Conservation (phyloP, 192 early-diverging fungal genomes). For the Podila clonocystis region DNA sequence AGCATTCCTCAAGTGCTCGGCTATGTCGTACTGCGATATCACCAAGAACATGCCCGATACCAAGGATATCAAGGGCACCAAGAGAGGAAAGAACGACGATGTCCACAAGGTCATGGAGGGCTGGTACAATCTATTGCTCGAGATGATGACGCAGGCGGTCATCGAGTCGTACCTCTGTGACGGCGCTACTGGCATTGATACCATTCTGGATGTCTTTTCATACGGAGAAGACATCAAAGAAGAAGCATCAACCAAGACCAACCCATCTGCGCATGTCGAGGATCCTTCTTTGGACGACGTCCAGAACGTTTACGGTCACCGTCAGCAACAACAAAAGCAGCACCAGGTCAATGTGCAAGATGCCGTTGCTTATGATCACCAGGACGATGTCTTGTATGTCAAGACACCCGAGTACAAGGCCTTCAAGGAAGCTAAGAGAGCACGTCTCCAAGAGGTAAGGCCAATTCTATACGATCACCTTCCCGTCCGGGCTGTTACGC, state of each 20-base stretch:
- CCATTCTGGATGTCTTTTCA: constrained; percentile 60
- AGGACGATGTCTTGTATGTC: constrained; percentile 52
- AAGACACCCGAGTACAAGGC: constrained; percentile 58
- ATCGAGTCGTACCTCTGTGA: constrained; percentile 65
- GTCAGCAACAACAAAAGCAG: constrained; percentile 13
- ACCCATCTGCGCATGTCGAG: background rate
- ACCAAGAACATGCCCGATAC: constrained; percentile 30
- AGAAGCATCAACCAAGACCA: constrained; percentile 30
- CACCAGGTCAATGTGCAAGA: constrained; percentile 13
- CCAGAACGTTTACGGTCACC: background rate
- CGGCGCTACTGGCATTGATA: constrained; percentile 53
- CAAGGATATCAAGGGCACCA: background rate
- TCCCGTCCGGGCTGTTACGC: too few relatives aligned
- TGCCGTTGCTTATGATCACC: constrained; percentile 6
- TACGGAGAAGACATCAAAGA: constrained; percentile 61
- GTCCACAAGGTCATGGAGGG: constrained; percentile 56
- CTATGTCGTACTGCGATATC: constrained; percentile 53
- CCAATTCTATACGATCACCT: too few relatives aligned
- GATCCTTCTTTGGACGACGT: background rate
- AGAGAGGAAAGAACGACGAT: constrained; percentile 28
- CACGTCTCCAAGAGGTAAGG: constrained; percentile 55
- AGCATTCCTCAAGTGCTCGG: constrained; percentile 58
- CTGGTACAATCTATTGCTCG: constrained; percentile 65
- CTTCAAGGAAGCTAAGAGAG: constrained; percentile 59
- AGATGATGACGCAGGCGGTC: constrained; percentile 64